Percentiles rank a stretch among this genome's conserved stretches.
These are phyloP conservation scores for Leccinum variicolor DNA, from an alignment of 768 basidiomycete species.

Conservation along the genomic window DNA sequence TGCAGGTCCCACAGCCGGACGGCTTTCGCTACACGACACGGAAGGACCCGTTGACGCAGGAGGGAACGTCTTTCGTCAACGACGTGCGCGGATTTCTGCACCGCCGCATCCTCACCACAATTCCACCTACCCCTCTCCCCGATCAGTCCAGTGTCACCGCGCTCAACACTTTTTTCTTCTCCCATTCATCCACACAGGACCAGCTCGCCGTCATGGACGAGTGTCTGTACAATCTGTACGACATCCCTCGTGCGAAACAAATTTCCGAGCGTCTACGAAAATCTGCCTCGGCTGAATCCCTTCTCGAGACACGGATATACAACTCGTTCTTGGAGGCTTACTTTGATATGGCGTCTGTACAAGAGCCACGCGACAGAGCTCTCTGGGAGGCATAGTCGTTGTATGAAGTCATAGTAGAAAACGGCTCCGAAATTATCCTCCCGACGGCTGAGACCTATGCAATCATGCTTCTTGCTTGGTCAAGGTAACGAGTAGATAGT, in stretches of 20 bases:
- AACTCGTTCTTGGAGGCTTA: slow-evolving; percentile 69
- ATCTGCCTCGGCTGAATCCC: slow-evolving; percentile 37
- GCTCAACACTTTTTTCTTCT: slow-evolving; percentile 52
- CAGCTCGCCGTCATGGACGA: slow-evolving; percentile 75
- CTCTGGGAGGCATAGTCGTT: slow-evolving; percentile 67
- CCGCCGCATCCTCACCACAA: slow-evolving; percentile 45
- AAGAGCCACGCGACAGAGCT: slow-evolving; percentile 40
- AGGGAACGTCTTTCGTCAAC: slow-evolving; percentile 14
- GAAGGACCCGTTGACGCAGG: slow-evolving; percentile 20
- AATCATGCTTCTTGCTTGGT: slow-evolving; percentile 58
- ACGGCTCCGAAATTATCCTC: slow-evolving; percentile 39
- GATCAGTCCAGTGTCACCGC: slow-evolving; percentile 35
- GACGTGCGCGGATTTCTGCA: slow-evolving; percentile 53
- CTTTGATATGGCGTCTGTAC: slow-evolving; percentile 49
- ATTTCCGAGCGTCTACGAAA: slow-evolving; percentile 66
- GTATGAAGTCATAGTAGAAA: slow-evolving; percentile 52
- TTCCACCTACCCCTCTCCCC: slow-evolving; percentile 68
- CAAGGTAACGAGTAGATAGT: slow-evolving; percentile 39
- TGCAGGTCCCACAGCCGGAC: slow-evolving; percentile 36
- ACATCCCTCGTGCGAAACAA: slow-evolving; percentile 65
- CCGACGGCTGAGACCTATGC: slow-evolving; percentile 66
- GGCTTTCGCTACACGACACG: slow-evolving; percentile 36
- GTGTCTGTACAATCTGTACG: slow-evolving; percentile 54
- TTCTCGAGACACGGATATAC: slow-evolving; percentile 50
- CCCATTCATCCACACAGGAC: slow-evolving; percentile 65